Base-by-base conservation (phyloP, 176 grass and related monocot species). In the Rhynchospora breviuscula region DNA sequence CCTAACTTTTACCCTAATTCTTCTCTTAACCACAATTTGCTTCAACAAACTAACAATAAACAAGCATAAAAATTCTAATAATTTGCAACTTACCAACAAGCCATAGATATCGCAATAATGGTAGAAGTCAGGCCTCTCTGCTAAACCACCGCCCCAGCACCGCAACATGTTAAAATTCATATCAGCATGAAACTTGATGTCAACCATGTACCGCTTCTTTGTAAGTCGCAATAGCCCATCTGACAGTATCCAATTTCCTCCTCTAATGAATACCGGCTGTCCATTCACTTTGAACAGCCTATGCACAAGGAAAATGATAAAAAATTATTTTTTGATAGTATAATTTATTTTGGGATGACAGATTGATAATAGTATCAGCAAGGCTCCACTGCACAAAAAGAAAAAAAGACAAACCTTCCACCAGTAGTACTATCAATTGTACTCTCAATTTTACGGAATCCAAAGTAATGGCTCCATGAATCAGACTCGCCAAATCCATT, bases 81-180 rank as follows among this genome's bases (percentile, higher is more conserved):
- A 18, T 78, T n/a, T 13, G 23, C 12, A 23, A 10, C 73, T 63
- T 90, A 98, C 96, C 96, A 93, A 76, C 71, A 98, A 84, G 59
- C 96, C 93, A 89, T 98, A 98, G 33, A 91, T 33, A 89, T 98
- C 91, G 21, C 96, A 95, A 76, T 87, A 95, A 76, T 98, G 84
- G 57, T 98, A 98, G 79, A 98, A 98, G 60, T 91, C 96, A 63
- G 91, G 91, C n/a, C 91, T 93, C 86, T 95, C 96, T 63, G 96
- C 85, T 53, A 98, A 85, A 67, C 93, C 93, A 52, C 96, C 96
- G 81, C 96, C 96, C 96, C 96, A 98, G 76, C 96, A 98, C 7
- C 93, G 87, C 59, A 98, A 71, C 96, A 98, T 98, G 83, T 98
- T 95, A 48, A 98, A 98, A 85, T 95, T 95, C 96, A 98, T 98